Conservation (phyloP, 2,329 filamentous ascomycete species). For the Aspergillus amoenus region DNA sequence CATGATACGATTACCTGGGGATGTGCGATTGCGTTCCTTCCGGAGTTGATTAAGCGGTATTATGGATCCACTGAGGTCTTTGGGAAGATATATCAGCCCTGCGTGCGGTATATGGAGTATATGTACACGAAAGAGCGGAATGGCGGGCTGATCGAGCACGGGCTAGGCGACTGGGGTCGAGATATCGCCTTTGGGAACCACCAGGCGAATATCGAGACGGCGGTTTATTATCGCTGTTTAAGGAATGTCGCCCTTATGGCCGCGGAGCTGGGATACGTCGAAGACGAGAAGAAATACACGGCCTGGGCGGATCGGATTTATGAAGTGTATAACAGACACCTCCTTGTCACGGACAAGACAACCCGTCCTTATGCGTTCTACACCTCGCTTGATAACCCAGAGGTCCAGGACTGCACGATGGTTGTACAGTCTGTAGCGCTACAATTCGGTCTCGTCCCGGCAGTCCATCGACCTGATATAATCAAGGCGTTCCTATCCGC, state of each 20-base stretch:
- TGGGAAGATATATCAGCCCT: slow-evolving; percentile 19
- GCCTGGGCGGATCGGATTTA: slow-evolving; percentile 21
- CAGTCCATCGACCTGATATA: slow-evolving; percentile 15
- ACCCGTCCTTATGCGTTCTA: slow-evolving; percentile 20
- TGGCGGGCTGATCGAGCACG: slow-evolving; percentile 24
- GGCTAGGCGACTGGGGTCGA: slow-evolving; percentile 25
- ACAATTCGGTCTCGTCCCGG: slow-evolving; percentile 21
- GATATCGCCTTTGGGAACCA: slow-evolving; percentile 27
- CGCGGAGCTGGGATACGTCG: slow-evolving; percentile 16
- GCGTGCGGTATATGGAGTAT: slow-evolving; percentile 26
- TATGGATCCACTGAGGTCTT: slow-evolving; percentile 24
- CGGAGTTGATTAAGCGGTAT: slow-evolving; percentile 21
- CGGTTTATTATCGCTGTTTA: slow-evolving; percentile 26
- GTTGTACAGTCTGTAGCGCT: slow-evolving; percentile 24
- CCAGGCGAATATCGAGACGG: slow-evolving; percentile 28
- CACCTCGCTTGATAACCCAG: slow-evolving; percentile 23
- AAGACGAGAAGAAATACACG: slow-evolving; percentile 17
- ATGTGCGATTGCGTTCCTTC: slow-evolving; percentile 23
- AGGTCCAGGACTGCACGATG: slow-evolving; percentile 17
- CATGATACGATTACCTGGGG: slow-evolving; percentile 43
- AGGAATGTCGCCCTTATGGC: slow-evolving; percentile 25
- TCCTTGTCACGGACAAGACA: slow-evolving; percentile 19
- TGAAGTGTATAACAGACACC: slow-evolving; percentile 20
- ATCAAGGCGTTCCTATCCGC: slow-evolving; percentile 23
- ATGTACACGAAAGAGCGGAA: slow-evolving; percentile 24